Conservation (phyloP, 2,329 filamentous ascomycete genomes). For the Calonectria hongkongensis region DNA sequence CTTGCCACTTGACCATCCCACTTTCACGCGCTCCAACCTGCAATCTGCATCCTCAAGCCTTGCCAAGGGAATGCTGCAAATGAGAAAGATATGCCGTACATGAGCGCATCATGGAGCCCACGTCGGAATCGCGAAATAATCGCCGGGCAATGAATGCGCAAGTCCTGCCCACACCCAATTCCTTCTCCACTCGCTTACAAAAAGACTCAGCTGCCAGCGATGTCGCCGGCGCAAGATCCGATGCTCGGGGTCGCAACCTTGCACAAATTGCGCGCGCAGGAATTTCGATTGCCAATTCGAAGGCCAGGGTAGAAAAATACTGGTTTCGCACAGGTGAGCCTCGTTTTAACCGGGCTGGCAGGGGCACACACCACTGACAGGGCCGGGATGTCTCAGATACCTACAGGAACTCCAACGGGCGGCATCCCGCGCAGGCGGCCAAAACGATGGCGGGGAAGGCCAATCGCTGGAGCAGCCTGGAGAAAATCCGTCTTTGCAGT, state of each 20-base stretch:
- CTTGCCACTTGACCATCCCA: conserved; percentile 15
- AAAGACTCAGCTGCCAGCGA: conserved; percentile 29
- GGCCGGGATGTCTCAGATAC: conserved; percentile 24
- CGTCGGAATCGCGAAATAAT: conserved; percentile 3
- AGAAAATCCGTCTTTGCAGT: conserved; percentile 14
- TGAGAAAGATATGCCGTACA: not conserved
- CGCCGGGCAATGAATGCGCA: conserved; percentile 33
- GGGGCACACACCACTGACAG: conserved; percentile 6
- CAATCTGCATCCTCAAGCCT: not conserved
- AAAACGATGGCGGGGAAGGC: not conserved
- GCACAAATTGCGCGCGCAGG: conserved; percentile 33
- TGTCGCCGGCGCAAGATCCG: conserved; percentile 38
- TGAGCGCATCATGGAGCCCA: not conserved
- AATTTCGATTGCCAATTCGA: conserved; percentile 35
- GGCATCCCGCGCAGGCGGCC: conserved; percentile 6
- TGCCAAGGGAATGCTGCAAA: conserved; percentile 7
- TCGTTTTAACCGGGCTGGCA: not conserved
- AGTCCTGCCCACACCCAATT: not conserved
- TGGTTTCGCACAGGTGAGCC: conserved; percentile 32
- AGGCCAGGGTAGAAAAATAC: conserved; percentile 30
- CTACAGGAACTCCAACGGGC: conserved; percentile 34
- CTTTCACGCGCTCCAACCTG: not conserved
- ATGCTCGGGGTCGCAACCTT: conserved; percentile 36
- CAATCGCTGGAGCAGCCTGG: conserved; percentile 2
- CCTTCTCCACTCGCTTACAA: conserved; percentile 9